phyloP scores from a whole-genome alignment of 768 basidiomycete genomes.

The Dentipellis sp. region DNA sequence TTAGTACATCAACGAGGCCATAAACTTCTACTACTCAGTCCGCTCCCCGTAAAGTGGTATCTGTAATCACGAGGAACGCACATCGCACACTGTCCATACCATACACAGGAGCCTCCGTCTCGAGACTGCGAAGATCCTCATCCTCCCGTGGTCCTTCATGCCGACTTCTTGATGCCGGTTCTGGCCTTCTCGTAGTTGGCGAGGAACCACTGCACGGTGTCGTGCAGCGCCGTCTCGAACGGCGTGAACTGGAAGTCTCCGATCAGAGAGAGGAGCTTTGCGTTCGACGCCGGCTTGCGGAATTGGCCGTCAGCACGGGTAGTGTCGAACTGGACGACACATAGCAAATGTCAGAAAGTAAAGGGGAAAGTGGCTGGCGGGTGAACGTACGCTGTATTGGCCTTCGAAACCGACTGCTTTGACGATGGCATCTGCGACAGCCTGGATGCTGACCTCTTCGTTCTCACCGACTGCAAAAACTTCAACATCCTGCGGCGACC shows the following conservation, averaged over 20 bases:
- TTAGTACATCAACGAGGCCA: no score
- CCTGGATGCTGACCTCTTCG: conserved; percentile 89
- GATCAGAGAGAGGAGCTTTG: conserved; percentile 68
- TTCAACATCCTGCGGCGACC: no score
- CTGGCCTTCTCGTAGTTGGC: conserved; percentile 70
- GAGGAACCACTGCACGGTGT: conserved; percentile 82
- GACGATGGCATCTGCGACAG: conserved; percentile 87
- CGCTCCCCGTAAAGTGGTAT: no score
- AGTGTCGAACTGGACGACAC: conserved; percentile 61
- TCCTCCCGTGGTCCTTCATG: no score
- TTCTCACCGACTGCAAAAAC: conserved; percentile 68
- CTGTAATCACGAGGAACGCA: no score
- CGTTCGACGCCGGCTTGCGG: conserved; percentile 94
- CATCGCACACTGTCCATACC: no score
- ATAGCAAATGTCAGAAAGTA: neutral
- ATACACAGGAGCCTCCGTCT: no score
- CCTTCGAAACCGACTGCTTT: conserved; percentile 72
- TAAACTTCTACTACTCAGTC: no score
- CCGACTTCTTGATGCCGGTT: conserved; percentile 30
- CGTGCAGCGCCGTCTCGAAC: conserved; percentile 72
- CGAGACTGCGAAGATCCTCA: no score
- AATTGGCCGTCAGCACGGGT: conserved; percentile 86
- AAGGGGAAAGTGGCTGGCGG: neutral
- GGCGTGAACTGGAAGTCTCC: conserved; percentile 87
- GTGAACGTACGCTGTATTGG: conserved; percentile 51